A percentile compares a stretch with the other conserved stretches of the same genome.
Conservation (phyloP, 1,139 yeast species). For the Geotrichum histeridarum region DNA sequence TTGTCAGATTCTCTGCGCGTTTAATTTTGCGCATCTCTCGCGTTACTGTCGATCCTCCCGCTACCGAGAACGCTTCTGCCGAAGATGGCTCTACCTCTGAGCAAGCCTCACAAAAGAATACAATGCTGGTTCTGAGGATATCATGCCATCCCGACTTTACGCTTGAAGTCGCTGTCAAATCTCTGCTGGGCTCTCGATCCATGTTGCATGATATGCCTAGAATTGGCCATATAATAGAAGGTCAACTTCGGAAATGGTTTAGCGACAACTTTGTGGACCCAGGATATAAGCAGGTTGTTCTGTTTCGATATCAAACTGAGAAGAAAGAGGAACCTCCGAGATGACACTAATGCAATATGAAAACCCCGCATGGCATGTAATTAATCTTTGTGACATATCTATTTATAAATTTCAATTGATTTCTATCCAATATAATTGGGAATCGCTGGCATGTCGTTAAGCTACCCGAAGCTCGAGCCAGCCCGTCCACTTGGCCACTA, state of each 20-base stretch:
- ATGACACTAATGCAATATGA: not conserved
- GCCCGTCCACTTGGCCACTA: too few species aligned
- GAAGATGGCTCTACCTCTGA: slow-evolving; percentile 23
- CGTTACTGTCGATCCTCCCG: slow-evolving; percentile 38
- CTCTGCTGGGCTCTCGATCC: slow-evolving; percentile 87
- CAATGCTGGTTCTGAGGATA: slow-evolving; percentile 31
- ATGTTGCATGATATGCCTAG: slow-evolving; percentile 92
- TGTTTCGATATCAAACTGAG: slow-evolving; percentile 3
- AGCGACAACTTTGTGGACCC: slow-evolving; percentile 92
- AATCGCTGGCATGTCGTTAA: too few species aligned
- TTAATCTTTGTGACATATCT: too few species aligned
- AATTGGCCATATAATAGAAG: slow-evolving; percentile 76
- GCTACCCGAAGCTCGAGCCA: too few species aligned
- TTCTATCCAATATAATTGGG: too few species aligned
- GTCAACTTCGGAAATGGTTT: slow-evolving; percentile 81
- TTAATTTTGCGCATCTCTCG: slow-evolving; percentile 49
- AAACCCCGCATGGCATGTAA: too few species aligned
- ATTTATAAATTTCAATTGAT: too few species aligned
- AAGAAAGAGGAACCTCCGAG: not conserved
- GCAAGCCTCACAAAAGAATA: slow-evolving; percentile 50
- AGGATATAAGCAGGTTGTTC: slow-evolving; percentile 45
- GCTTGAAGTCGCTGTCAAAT: slow-evolving; percentile 77
- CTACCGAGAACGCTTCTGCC: slow-evolving; percentile 27
- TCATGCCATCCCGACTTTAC: slow-evolving; percentile 89
- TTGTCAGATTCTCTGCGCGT: slow-evolving; percentile 90